Percentiles rank a stretch among this genome's conserved stretches.
Evolutionary conservation across 129 eudicot species (phyloP).

Genomic region (Saussurea involucrata): DNA sequence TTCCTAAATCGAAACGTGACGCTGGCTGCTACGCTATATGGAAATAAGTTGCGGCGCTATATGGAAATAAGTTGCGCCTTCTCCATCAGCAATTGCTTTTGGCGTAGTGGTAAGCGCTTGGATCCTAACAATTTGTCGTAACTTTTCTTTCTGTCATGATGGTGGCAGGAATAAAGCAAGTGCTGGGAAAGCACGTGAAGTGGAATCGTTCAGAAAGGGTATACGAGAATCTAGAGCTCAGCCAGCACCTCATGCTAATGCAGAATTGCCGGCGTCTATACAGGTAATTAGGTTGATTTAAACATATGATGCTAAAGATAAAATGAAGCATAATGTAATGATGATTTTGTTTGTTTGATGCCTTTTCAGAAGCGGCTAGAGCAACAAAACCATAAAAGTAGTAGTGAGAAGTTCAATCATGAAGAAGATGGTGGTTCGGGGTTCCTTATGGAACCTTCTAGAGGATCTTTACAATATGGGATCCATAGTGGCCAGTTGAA

Average conservation of each 20-base stretch:
- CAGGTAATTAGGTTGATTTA: conserved; percentile 41
- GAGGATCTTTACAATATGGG: conserved; percentile 36
- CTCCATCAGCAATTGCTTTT: no score
- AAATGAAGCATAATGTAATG: background rate
- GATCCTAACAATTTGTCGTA: no score
- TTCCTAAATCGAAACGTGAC: no score
- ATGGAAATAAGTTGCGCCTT: no score
- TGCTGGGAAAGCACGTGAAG: conserved; percentile 48
- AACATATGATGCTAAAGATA: background rate
- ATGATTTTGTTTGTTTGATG: conserved; percentile 13
- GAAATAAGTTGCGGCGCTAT: no score
- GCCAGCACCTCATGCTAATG: conserved; percentile 83
- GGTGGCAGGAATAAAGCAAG: conserved; percentile 53
- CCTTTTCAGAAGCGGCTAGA: conserved; percentile 55
- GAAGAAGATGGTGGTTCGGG: conserved; percentile 62
- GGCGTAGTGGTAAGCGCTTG: no score
- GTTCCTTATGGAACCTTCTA: conserved; percentile 51
- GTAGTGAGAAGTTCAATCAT: conserved; percentile 58
- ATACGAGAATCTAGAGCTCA: conserved; percentile 62
- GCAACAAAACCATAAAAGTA: conserved; percentile 58
- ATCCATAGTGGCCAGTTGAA: conserved; percentile 26
- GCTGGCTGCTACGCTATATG: no score
- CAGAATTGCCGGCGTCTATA: conserved; percentile 65
- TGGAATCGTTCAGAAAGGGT: conserved; percentile 44
- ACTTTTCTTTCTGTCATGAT: background rate